Base-by-base conservation (phyloP, 768 basidiomycete genomes). In the Boletus eberwhitei region DNA sequence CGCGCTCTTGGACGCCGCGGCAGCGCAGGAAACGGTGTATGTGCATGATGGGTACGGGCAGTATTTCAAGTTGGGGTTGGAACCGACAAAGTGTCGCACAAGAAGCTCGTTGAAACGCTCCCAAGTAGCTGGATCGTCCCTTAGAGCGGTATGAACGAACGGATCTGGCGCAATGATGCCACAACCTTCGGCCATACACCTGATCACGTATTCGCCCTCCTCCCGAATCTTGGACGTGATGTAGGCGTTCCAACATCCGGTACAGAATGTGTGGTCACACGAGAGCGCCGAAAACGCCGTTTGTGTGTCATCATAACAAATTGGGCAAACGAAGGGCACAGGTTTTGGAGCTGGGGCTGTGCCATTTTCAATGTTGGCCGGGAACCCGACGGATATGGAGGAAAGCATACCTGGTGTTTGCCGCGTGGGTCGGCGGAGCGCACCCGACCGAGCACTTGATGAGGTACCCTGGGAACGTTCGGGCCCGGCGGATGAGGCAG, bases 41-140 rank as follows among this genome's bases (percentile, higher is more conserved):
- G 93, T 88, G 79, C 97, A 99, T 37, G 85, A 83, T 0, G 96
- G 95, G 62, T 92, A 93, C 4, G 97, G 97, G 69, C 97, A 99
- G 78, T 90, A 99, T 71, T 92, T 88, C 66, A 98, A 80, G 52
- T 82, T 84, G 31, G 84, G 74, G 71, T 86, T 87, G 66, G 89
- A 90, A 19, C 82, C 83, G 17, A 99, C 97, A 71, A 89, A 98
- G 72, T 96, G 85, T 50, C 94, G 86, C 47, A 91, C 84, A 47
- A 96, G 78, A 32, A 99, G 82, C 64, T 93, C 91, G 58, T 89
- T 84, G 76, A 93, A 95, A 47, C 93, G 88, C 35, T 65, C 68
- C 77, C 77, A 84, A 5, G 77, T 77, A 64, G 79, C 75, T 7
- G 68, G 63, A 53, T 85, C 82, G n/a, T 78, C 78, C 7, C 76